Evolutionary conservation across 768 basidiomycete genomes (phyloP).

Genomic region (Hebeloma cylindrosporum): DNA sequence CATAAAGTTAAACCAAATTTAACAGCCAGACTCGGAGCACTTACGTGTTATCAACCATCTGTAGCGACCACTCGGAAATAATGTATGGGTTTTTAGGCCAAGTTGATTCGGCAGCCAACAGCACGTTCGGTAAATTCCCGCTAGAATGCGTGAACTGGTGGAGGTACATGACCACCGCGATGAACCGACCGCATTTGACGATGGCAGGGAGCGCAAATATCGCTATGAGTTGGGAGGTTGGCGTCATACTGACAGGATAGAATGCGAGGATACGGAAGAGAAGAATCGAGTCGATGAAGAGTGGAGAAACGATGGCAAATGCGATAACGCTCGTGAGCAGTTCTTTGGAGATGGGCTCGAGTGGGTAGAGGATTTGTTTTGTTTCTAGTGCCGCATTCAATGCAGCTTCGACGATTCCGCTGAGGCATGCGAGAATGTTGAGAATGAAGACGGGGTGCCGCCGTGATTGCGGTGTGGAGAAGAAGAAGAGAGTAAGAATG

Average conservation of each 20-base stretch:
- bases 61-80: slow-evolving; percentile 32
- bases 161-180: slow-evolving; percentile 21
- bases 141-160: slow-evolving; percentile 10
- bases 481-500: slow-evolving; percentile 31
- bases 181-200: slow-evolving; percentile 31
- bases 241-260: slow-evolving; percentile 27
- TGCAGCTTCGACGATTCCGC: slow-evolving; percentile 26
- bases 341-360: slow-evolving; percentile 13
- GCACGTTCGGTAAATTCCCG: slow-evolving; percentile 6
- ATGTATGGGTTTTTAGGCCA: slow-evolving; percentile 13
- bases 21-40: slow-evolving; percentile 9
- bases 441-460: slow-evolving; percentile 31
- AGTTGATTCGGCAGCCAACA: slow-evolving; percentile 9
- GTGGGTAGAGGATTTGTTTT: slow-evolving; percentile 18
- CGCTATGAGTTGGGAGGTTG: slow-evolving; percentile 10
- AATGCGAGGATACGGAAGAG: slow-evolving; percentile 37
- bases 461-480: slow-evolving; percentile 29
- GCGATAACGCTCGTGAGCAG: slow-evolving; percentile 22
- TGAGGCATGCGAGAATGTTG: slow-evolving; percentile 29
- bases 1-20: neutral
- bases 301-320: slow-evolving; percentile 29
- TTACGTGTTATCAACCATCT: slow-evolving; percentile 35
- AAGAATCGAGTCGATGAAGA: slow-evolving; percentile 39
- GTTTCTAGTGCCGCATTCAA: slow-evolving; percentile 23
- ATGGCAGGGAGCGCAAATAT: slow-evolving; percentile 29